Evolutionary conservation across 2,329 filamentous ascomycete genomes (phyloP), one percentile per base, ranked within the genome.

Genomic region (Xylaria sp.): DNA sequence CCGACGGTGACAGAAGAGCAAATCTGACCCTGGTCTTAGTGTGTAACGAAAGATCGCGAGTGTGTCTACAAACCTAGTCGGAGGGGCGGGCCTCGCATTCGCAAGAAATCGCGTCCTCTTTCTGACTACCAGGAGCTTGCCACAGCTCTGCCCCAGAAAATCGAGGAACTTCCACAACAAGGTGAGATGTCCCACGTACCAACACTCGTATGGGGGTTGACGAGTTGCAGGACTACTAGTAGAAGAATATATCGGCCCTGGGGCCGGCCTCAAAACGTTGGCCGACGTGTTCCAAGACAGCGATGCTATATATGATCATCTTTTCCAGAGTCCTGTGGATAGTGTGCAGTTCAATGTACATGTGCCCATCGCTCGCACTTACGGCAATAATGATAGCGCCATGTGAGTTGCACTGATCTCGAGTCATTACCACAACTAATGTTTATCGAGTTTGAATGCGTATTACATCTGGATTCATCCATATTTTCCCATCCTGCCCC

Each of bases 381-480:
- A 84, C 60, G 80, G 79, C 36, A 80, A 75, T 54, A 77, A 83
- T 68, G 75, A 79, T 42, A 74, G 66, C 42, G 74, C 80, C 31
- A 81, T 85, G 82, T 84, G 73, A 77, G 80, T 73, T 53, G 23
- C 31, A 9, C n/a, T 51, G 40, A 51, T 9, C 40, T 65, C 4
- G 44, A 40, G 6, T 36, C 13, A 15, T 53, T 46, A 20, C 17
- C 33, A 59, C 40, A 33, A 59, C 70, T 69, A 59, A 70, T 26
- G 40, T 36, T 36, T 23, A 7, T 64, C 63, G 66, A 83, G 81
- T 61, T 76, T 86, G 23, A 81, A 84, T 66, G 84, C 83, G 4
- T 86, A 86, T 73, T 86, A 86, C 68, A 80, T 83, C 64, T 86
- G 82, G 79, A 83, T 86, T 64, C 84, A 86, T 67, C 81, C 83